phyloP scores from a whole-genome alignment of 2,329 filamentous ascomycete genomes.

The Monosporascus sp. region DNA sequence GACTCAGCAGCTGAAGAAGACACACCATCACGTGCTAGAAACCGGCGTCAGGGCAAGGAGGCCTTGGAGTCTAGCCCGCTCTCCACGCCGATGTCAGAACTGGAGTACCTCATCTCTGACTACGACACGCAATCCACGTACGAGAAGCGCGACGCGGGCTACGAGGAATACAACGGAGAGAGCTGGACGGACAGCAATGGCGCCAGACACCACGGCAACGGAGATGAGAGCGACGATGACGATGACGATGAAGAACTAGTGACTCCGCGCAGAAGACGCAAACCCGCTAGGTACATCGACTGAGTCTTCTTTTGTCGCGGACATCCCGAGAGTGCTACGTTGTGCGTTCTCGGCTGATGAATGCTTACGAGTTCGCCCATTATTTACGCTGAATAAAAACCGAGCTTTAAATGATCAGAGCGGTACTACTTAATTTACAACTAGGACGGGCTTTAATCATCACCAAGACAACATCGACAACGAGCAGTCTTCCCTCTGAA shows the following conservation, averaged over 20 bases:
- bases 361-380: background rate
- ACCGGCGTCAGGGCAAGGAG: slow-evolving; percentile 13
- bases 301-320: slow-evolving; percentile 5
- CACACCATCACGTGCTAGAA: slow-evolving; percentile 15
- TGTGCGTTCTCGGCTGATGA: background rate
- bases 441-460: too few species aligned
- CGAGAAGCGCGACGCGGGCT: slow-evolving; percentile 13
- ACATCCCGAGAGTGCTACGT: background rate
- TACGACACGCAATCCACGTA: slow-evolving; percentile 13
- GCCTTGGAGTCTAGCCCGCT: slow-evolving; percentile 23
- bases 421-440: too few species aligned
- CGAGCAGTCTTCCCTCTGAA: too few species aligned
- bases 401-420: too few species aligned
- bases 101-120: slow-evolving; percentile 13
- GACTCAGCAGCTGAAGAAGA: slow-evolving; percentile 12
- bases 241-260: slow-evolving; percentile 14
- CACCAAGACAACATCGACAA: too few species aligned
- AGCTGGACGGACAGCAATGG: slow-evolving; percentile 23
- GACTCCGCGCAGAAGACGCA: slow-evolving; percentile 6
- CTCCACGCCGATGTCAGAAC: slow-evolving; percentile 18
- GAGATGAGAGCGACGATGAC: slow-evolving; percentile 16
- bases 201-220: slow-evolving; percentile 12
- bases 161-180: slow-evolving; percentile 23
- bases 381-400: too few species aligned
- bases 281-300: slow-evolving; percentile 25